A percentile compares a stretch with the other conserved stretches of the same genome.
Conservation (phyloP, 129 eudicot genomes). For the Gnaphalium uliginosum region DNA sequence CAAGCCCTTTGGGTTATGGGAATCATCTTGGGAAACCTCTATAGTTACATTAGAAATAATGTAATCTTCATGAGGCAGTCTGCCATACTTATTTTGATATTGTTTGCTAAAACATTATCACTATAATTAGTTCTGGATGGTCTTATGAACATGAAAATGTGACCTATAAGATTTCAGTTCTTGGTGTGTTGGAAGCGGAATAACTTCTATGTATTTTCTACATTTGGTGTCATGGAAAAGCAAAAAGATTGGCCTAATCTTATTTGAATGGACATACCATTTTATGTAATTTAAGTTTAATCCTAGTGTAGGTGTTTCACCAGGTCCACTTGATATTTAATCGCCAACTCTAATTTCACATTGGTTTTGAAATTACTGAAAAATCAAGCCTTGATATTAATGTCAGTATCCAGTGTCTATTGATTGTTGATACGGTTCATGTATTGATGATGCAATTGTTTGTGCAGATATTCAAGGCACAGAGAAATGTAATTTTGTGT, state of each 20-base stretch:
- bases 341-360: neutral
- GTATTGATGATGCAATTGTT: neutral
- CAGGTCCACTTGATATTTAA: neutral
- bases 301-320: neutral
- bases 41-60: no score
- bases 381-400: neutral
- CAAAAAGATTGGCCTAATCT: neutral
- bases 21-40: no score
- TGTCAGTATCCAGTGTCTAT: neutral
- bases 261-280: neutral
- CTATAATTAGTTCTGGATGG: neutral
- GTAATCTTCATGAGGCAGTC: no score
- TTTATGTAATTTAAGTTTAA: neutral
- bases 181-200: neutral
- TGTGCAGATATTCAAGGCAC: slow-evolving; percentile 60
- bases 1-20: no score
- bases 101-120: no score
- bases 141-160: neutral
- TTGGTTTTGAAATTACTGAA: neutral
- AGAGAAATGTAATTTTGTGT: slow-evolving; percentile 58
- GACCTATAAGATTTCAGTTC: neutral
- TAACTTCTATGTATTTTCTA: neutral
- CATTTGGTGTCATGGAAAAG: neutral
- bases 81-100: no score
- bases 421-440: neutral